phyloP scores from a whole-genome alignment of 192 early-diverging fungal genomes.

The Diversispora epigaea region DNA sequence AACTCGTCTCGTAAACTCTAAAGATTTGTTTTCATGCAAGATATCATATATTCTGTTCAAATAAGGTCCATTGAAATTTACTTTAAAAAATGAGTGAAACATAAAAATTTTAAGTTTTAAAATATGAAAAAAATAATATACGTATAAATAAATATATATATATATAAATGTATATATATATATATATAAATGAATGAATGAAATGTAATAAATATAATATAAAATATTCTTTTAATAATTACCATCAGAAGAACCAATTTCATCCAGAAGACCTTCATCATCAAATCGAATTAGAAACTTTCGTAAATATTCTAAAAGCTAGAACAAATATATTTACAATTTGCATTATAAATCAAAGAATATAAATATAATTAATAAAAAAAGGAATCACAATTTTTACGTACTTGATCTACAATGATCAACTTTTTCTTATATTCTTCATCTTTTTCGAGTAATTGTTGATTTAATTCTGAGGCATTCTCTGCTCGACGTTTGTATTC shows the following conservation, averaged over 20 bases:
- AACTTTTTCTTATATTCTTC: background rate
- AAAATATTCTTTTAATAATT: background rate
- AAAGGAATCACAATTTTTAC: background rate
- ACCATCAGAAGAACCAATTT: constrained; percentile 1
- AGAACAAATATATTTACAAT: background rate
- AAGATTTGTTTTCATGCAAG: background rate
- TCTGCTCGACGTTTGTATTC: constrained; percentile 9
- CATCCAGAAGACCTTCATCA: background rate
- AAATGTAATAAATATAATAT: background rate
- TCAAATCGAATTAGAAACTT: background rate
- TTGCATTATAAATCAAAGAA: background rate
- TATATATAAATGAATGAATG: background rate
- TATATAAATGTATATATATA: background rate
- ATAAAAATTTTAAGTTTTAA: background rate
- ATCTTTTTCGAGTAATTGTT: background rate
- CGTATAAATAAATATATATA: no score
- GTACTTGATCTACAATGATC: background rate
- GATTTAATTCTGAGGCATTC: background rate
- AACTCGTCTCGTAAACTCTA: background rate
- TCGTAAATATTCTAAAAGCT: constrained; percentile 6
- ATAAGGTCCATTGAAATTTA: background rate
- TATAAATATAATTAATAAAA: background rate
- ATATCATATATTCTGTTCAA: background rate
- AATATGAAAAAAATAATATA: no score
- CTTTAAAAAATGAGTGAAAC: background rate